Base-by-base conservation (phyloP, 805 yeast species). In the Starmera quercuum region DNA sequence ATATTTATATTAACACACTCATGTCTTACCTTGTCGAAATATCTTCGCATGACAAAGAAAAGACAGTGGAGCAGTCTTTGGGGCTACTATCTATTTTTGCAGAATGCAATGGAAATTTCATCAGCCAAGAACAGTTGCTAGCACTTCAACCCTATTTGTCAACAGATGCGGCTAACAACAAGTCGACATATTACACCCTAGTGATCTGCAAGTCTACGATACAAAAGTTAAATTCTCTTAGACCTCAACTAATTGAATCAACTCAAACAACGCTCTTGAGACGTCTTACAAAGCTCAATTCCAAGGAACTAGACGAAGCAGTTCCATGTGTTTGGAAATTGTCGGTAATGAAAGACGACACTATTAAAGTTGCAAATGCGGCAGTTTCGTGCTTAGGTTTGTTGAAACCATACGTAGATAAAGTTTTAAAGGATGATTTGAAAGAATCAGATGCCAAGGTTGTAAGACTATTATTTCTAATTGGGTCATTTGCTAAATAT, bases 401-500 rank as follows among this genome's bases (percentile, higher is more conserved):
- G 33, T 42, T 80, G 5, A 59, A 61, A 27, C 78, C 78, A 0
- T 76, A 55, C 42, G 47, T 73, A 4, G 54, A 54, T 4, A 42
- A 35, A 19, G 53, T 43, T 4, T 35, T 43, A 30, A 44, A 53
- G 16, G 47, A 44, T 7, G 52, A 54, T 7, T 51, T 51, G 24
- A 43, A 35, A 4, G 43, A 46, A 3, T 48, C 61, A 4, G 78
- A 71, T 32, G 57, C 65, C 3, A 75, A 66, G 41, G 45, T 80
- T 4, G 66, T 67, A 16, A 68, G 83, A 38, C 53, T 85, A 6
- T 49, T 86, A 2, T 73, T 71, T 45, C 56, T 86, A 16, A 51
- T 83, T 5, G 88, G 95, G 0, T 70, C 72, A 28, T 75, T 86
- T 57, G 94, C 88, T 0, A 65, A 79, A 30, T 71, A 68, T 42